A percentile compares a stretch with the other conserved stretches of the same genome.
phyloP scores from a whole-genome alignment of 2,329 filamentous ascomycete species.

The Arthrobotrys musiformis region DNA sequence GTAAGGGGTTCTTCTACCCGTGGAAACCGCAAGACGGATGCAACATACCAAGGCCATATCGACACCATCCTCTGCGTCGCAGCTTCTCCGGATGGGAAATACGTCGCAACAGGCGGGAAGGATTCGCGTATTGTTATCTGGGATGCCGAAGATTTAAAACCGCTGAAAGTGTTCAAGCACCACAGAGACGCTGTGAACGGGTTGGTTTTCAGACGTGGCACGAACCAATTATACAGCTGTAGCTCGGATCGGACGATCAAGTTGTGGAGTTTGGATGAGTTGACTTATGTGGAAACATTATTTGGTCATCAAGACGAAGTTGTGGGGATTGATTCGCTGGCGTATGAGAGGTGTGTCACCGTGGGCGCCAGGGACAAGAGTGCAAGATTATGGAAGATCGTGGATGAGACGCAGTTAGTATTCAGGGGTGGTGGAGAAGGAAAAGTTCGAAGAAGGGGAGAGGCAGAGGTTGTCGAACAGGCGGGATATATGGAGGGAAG shows the following conservation, averaged over 20 bases:
- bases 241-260: constrained; percentile 94
- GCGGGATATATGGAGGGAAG: constrained; percentile 75
- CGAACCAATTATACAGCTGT: constrained; percentile 90
- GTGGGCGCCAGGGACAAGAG: constrained; percentile 92
- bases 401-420: constrained; percentile 93
- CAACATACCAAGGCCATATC: constrained; percentile 79
- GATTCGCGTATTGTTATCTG: constrained; percentile 88
- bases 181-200: constrained; percentile 89
- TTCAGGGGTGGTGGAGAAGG: constrained; percentile 82
- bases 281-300: constrained; percentile 93
- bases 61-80: constrained; percentile 84
- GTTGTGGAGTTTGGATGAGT: constrained; percentile 89
- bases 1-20: constrained; percentile 66
- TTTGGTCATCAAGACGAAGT: constrained; percentile 96
- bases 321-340: constrained; percentile 81
- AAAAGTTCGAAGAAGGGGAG: constrained; percentile 61
- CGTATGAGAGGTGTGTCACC: constrained; percentile 87
- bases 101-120: constrained; percentile 86
- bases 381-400: constrained; percentile 92
- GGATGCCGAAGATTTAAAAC: constrained; percentile 81
- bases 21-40: constrained; percentile 70
- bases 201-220: constrained; percentile 84
- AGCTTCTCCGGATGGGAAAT: constrained; percentile 88
- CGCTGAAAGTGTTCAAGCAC: constrained; percentile 85
- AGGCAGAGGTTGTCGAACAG: constrained; percentile 57